Conservation (phyloP, 2,329 filamentous ascomycete genomes). For the Aspergillus arachidicola region DNA sequence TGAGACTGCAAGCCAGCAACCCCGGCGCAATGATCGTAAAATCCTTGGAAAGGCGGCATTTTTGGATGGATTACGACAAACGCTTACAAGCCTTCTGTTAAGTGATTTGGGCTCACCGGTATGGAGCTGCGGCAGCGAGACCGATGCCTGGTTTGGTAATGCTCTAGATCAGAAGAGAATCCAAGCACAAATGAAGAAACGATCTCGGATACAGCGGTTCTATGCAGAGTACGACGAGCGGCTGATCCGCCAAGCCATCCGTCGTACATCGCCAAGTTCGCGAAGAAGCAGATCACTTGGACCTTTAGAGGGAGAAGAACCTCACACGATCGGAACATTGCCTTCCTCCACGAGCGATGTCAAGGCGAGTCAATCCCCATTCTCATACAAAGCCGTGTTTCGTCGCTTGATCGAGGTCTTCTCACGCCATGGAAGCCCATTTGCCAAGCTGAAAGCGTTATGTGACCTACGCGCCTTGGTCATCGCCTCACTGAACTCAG, state of each 20-base stretch:
- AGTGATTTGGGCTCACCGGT: slow-evolving; percentile 88
- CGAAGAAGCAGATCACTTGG: slow-evolving; percentile 41
- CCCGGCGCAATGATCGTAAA: slow-evolving; percentile 39
- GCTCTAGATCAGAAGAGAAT: slow-evolving; percentile 54
- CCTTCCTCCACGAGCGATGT: neutral
- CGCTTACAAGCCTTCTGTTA: slow-evolving; percentile 78
- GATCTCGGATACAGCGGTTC: slow-evolving; percentile 41
- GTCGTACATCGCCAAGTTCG: slow-evolving; percentile 23
- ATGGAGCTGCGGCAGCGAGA: slow-evolving; percentile 88
- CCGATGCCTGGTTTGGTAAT: slow-evolving; percentile 77
- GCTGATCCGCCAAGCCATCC: slow-evolving; percentile 26
- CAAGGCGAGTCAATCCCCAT: slow-evolving; percentile 44
- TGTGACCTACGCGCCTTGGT: slow-evolving; percentile 83
- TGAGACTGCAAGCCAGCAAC: slow-evolving; percentile 36
- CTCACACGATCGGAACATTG: neutral
- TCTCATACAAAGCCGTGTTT: slow-evolving; percentile 81
- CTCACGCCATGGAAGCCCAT: slow-evolving; percentile 84
- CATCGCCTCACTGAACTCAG: slow-evolving; percentile 69
- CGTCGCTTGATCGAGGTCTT: slow-evolving; percentile 80
- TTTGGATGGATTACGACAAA: slow-evolving; percentile 74
- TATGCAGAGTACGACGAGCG: slow-evolving; percentile 40
- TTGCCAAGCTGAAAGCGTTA: slow-evolving; percentile 79
- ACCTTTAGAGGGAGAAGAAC: slow-evolving; percentile 17
- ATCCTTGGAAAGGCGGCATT: slow-evolving; percentile 76
- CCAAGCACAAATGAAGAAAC: slow-evolving; percentile 42